Base-by-base conservation (phyloP, 1,139 yeast genomes). In the Pichia sp. region DNA sequence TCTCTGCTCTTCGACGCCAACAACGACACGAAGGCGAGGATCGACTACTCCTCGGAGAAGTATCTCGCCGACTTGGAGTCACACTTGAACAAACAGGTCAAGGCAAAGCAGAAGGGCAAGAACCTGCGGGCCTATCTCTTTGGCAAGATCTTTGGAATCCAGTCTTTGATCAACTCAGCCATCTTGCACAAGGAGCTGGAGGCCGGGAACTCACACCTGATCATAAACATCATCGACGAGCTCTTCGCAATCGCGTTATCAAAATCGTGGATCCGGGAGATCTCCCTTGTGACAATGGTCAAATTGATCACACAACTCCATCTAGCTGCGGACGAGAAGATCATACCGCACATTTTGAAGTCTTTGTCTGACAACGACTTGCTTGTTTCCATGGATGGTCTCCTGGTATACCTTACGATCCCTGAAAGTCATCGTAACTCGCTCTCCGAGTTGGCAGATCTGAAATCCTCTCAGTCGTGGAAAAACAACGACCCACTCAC, bases 211-310 rank as follows among this genome's bases (percentile, higher is more conserved):
- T 4, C 15, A 4, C 19, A 70, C 31, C 67, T 84, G 4, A 49
- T 66, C 8, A 57, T 67, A 6, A 26, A 29, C n/a, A 56, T 67
- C 2, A 46, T 66, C 16, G 54, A 75, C 6, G 68, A 74, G 40
- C 66, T 87, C 44, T 69, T 88, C 15, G 81, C 78, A 29, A 73
- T 92, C 56, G 80, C 95, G 0, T 68, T 75, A 31, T 63, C 73
- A 36, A 92, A 92, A 68, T 79, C 90, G 2, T 92, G 98, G 98
- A 78, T 92, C 48, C 75, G 96, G 57, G 97, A 92, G 70, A 82
- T 95, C 5, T 78, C 90, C 46, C 75, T 88, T 61, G 87, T 78
- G 65, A 85, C 95, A 1, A 73, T 92, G 50, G 81, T 80, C 61
- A 84, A 81, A 54, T 58, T 81, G 7, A 63, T 62, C 11, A 44